These are phyloP conservation scores for Hypoxylon fuscum DNA, from an alignment of 495 filamentous ascomycete genomes.

Conservation along the genomic window DNA sequence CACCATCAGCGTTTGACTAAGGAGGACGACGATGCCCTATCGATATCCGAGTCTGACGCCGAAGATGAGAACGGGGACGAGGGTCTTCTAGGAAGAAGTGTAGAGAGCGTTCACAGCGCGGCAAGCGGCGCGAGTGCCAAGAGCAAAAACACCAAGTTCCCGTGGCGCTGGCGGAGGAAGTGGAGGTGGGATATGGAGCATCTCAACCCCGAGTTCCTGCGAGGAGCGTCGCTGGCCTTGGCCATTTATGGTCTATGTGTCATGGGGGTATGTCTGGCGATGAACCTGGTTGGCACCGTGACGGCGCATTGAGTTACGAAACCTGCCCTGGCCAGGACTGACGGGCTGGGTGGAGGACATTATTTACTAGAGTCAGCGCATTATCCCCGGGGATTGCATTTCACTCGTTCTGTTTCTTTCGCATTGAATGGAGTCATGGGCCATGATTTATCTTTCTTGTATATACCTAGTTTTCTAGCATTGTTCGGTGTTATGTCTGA, in stretches of 20 bases:
- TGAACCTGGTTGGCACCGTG: slow-evolving; percentile 77
- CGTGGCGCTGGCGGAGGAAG: slow-evolving; percentile 51
- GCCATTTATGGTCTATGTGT: slow-evolving; percentile 85
- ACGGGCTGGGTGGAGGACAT: neutral
- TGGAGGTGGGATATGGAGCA: slow-evolving; percentile 61
- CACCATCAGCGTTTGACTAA: slow-evolving; percentile 86
- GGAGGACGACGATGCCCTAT: slow-evolving; percentile 79
- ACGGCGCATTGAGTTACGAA: slow-evolving; percentile 17
- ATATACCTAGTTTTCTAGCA: slow-evolving; percentile 17
- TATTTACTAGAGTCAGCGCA: slow-evolving; percentile 4
- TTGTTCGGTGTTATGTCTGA: slow-evolving; percentile 12
- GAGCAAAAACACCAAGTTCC: slow-evolving; percentile 31
- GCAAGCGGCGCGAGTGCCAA: slow-evolving; percentile 41
- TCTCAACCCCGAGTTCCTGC: slow-evolving; percentile 63
- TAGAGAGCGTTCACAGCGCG: slow-evolving; percentile 55
- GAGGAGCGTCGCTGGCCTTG: slow-evolving; percentile 77
- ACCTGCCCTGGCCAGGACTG: neutral
- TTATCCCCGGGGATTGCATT: slow-evolving; percentile 18
- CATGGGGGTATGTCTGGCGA: slow-evolving; percentile 87
- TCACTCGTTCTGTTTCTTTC: slow-evolving; percentile 12
- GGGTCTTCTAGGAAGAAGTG: slow-evolving; percentile 59
- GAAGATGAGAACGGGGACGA: slow-evolving; percentile 54
- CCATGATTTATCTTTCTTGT: slow-evolving; percentile 16
- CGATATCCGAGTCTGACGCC: slow-evolving; percentile 55
- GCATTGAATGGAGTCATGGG: slow-evolving; percentile 31